Base-by-base conservation (phyloP, 192 early-diverging fungal species). In the Phlyctochytrium bullatum region DNA sequence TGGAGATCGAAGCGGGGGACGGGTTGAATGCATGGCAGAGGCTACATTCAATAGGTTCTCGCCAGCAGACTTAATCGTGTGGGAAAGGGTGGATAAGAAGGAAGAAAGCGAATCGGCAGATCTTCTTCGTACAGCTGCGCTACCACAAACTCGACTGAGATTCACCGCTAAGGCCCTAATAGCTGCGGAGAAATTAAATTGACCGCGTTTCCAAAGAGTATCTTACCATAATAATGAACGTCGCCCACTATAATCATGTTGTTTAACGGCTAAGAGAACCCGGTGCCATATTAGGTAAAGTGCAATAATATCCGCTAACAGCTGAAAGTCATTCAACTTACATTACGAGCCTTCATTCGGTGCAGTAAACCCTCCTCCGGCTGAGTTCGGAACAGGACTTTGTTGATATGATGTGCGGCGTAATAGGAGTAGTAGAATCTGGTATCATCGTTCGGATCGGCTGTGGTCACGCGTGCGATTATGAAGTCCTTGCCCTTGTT, bases 341-440 rank as follows among this genome's bases (percentile, higher is more conserved):
- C 88, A 71, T 90, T 90, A 51, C 85, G 85, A 1, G 89, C 89
- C 71, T 82, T 84, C 89, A 90, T 90, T 16, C 89, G 69, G 62
- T 90, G 89, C 66, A 90, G 66, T 27, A 90, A 74, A 1, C 88
- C 88, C 59, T 89, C 86, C 57, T 90, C 88, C 2, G 88, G 89
- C 67, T 90, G 89, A 0, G 89, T 90, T 23, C 89, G 59, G 60
- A 90, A 90, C 29, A 90, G 68, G 27, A 89, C 87, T 71, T 90
- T 90, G 75, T 90, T 90, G 60, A 90, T 89, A 28, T 88, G 84
- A 59, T 90, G 89, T 12, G 87, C 89, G 0, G 83, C 73, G 65
- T 90, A 90, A 36, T 88, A 88, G 0, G 80, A 83, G 66, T 90
- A 85, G 64, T 90, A 90, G 12, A 79, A 74, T 47, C 76, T 23